Base-by-base conservation (phyloP, 257 asterid genomes). In the Sherardia arvensis region DNA sequence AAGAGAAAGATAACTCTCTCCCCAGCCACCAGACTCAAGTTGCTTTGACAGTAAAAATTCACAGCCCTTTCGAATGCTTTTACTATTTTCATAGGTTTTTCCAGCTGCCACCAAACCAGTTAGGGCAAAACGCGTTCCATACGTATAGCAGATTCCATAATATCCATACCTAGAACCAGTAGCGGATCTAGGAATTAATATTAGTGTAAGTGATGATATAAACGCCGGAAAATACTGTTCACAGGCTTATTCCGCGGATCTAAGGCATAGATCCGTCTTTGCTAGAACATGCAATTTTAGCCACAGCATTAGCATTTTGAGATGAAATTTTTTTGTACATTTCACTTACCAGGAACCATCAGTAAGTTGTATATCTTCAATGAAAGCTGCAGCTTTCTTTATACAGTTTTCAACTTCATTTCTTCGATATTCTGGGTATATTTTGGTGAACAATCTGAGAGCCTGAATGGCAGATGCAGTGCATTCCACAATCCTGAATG, bases 111-210 rank as follows among this genome's bases (percentile, higher is more conserved):
- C 34, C 6, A 87, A 70, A 17, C 93, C 90, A 4, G 72, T 79
- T 38, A 85, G 59, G 22, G 90, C 95, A 68, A 84, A 87, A 86
- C 90, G 85, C 28, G 92, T 79, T 30, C 90, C 95, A 9, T 87
- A 87, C 15, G 85, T 85, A 79, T 79, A 87, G 83, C 95, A 87
- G 38, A 85, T 66, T 71, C 90, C 95, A 90, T 88, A 85, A 23
- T 85, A 85, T 47, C 90, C 95, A 72, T 84, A 87, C 90, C 90
- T 85, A 7, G 21, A 47, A 3, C 34, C n/a, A n/a, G n/a, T n/a
- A n/a, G n/a, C n/a, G n/a, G n/a, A n/a, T n/a, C n/a, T n/a, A n/a
- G n/a, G n/a, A n/a, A n/a, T n/a, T n/a, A n/a, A n/a, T n/a, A n/a
- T 38, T 36, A 8, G 36, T 27, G 22, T 23, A 7, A 7, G 8